Base-by-base conservation (phyloP, 75 land plant species). In the Selaginella moellendorffii region DNA sequence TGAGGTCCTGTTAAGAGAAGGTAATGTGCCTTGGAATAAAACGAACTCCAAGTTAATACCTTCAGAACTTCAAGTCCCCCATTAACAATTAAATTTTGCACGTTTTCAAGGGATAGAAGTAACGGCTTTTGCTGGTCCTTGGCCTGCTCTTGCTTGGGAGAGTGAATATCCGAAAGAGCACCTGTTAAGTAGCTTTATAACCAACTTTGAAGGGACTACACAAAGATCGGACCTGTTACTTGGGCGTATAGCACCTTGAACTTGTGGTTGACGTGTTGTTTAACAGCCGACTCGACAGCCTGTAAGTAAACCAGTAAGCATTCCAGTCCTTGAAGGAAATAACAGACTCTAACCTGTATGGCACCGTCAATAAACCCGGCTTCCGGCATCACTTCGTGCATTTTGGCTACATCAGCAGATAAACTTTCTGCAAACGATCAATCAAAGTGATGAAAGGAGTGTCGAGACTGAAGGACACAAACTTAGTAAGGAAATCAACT, bases 311-410 rank as follows among this genome's bases (percentile, higher is more conserved):
- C 58, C 65, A 27, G 52, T 0, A 27, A 42, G 54, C 14, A 52
- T 52, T 12, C 9, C 19, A 27, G 26, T 65, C 2, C 52, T 27
- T 65, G 10, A 28, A 56, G 9, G 19, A 58, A 30, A 9, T 2
- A 89, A 86, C 96, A 0, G 58, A 53, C 28, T 14, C 79, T 63
- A 27, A 88, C 88, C 89, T 85, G 54, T 26, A 79, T 25, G 52
- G 76, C 70, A 63, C 69, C 73, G 22, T 69, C 84, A 18, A 76
- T 71, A 27, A 92, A 84, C 62, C 66, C 77, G 69, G 97, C 95
- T 52, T 92, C 95, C 42, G 82, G 83, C 46, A 92, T 65, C 17
- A 85, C 89, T 70, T 88, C 87, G 73, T 83, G 79, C 83, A 92
- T 71, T 62, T 76, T 53, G 9, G 66, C 65, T 21, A 85, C 83